These are phyloP conservation scores for Aspergillus nidulans DNA, from an alignment of 495 filamentous ascomycete species.

Conservation along the genomic window DNA sequence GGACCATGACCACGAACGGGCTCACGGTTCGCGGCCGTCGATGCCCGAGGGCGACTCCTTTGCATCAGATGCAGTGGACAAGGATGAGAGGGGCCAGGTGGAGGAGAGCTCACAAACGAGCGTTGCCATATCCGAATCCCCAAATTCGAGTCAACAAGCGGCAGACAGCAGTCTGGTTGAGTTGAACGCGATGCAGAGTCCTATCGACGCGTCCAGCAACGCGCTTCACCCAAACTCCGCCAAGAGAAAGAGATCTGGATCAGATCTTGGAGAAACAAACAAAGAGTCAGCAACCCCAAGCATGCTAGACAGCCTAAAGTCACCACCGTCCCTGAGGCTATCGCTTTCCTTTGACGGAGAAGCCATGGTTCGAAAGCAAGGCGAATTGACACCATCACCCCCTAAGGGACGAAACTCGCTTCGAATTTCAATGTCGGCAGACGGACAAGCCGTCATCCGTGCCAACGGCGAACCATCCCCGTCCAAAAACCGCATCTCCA, in stretches of 20 bases:
- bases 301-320: constrained; percentile 26
- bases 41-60: constrained; percentile 33
- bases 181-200: constrained; percentile 16
- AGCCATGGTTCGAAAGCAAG: constrained; percentile 68
- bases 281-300: constrained; percentile 14
- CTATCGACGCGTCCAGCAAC: constrained; percentile 13
- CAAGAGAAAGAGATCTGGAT: constrained; percentile 38
- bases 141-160: constrained; percentile 26
- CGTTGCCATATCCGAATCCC: constrained; percentile 28
- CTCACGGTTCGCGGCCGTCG: constrained; percentile 13
- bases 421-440: constrained; percentile 47
- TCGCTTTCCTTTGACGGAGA: constrained; percentile 79
- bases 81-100: constrained; percentile 24
- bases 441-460: constrained; percentile 48
- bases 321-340: constrained; percentile 49
- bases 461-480: constrained; percentile 44
- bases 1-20: constrained; percentile 18
- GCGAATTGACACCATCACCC: constrained; percentile 65
- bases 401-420: constrained; percentile 48
- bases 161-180: constrained; percentile 19
- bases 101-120: constrained; percentile 35
- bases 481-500: constrained; percentile 50
- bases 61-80: constrained; percentile 29
- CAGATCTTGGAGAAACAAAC: constrained; percentile 23
- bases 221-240: constrained; percentile 19